These are phyloP conservation scores for Talaromyces sp. DNA, from an alignment of 2,329 filamentous ascomycete species.

Conservation along the genomic window DNA sequence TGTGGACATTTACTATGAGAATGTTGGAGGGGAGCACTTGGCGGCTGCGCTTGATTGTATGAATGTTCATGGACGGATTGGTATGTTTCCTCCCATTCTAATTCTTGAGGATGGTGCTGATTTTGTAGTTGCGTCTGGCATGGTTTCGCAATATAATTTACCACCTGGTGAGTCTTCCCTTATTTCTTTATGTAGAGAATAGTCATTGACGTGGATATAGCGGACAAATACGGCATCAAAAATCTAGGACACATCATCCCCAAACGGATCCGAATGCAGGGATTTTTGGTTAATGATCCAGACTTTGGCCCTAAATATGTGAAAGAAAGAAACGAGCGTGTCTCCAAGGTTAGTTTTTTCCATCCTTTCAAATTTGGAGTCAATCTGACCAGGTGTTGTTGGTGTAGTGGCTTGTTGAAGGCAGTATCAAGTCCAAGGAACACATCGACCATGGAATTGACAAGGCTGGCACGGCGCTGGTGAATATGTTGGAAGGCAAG, in stretches of 20 bases:
- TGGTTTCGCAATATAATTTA: constrained; percentile 75
- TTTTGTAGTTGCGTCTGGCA: constrained; percentile 47
- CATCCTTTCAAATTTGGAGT: not conserved
- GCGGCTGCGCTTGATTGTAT: constrained; percentile 61
- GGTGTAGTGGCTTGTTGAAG: constrained; percentile 65
- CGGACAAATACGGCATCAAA: constrained; percentile 60
- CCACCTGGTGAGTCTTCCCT: constrained; percentile 16
- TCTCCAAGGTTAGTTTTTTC: not conserved
- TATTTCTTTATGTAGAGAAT: not conserved
- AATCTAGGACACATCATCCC: constrained; percentile 59
- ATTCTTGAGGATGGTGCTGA: not conserved
- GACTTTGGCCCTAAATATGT: constrained; percentile 62
- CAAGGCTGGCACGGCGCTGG: constrained; percentile 64
- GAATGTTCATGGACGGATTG: constrained; percentile 62
- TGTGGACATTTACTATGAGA: constrained; percentile 80
- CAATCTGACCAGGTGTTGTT: constrained; percentile 39
- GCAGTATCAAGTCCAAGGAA: constrained; percentile 67
- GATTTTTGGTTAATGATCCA: constrained; percentile 68
- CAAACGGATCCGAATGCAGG: constrained; percentile 64
- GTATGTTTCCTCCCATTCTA: not conserved
- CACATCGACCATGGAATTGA: constrained; percentile 71
- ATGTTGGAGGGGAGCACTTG: constrained; percentile 70
- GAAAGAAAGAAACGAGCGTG: constrained; percentile 13
- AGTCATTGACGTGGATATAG: constrained; percentile 9
- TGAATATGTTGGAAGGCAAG: constrained; percentile 69